Conservation (phyloP, 495 filamentous ascomycete genomes). For the Astrothelium subdiscretum region DNA sequence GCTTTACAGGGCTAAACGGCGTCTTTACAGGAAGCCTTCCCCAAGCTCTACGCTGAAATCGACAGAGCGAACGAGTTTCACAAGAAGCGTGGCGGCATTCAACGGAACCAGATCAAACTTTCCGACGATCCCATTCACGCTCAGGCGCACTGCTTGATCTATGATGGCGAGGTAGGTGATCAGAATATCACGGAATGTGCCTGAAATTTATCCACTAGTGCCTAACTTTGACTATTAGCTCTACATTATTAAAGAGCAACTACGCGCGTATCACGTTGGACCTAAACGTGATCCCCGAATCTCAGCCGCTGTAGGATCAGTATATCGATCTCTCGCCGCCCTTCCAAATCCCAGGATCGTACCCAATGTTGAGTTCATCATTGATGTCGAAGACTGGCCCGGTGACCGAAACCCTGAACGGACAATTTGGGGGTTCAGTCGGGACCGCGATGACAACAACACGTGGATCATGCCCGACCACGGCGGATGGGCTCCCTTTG, state of each 20-base stretch:
- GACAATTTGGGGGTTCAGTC: constrained; percentile 17
- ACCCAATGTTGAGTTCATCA: constrained; percentile 21
- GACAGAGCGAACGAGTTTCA: constrained; percentile 15
- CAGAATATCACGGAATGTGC: not conserved
- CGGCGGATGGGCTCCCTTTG: constrained; percentile 16
- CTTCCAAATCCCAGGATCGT: constrained; percentile 1
- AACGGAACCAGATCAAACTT: not conserved
- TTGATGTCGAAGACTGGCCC: constrained; percentile 17
- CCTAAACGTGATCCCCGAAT: constrained; percentile 1
- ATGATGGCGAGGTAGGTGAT: not conserved
- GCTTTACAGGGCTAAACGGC: not conserved
- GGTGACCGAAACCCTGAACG: not conserved
- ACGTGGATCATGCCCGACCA: constrained; percentile 28
- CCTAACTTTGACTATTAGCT: constrained; percentile 7
- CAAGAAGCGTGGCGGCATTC: constrained; percentile 4
- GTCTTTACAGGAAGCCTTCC: constrained; percentile 11
- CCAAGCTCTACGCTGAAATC: constrained; percentile 16
- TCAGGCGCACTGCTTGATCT: not conserved
- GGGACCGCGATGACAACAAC: constrained; percentile 9
- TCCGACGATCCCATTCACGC: not conserved
- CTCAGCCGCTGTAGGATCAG: constrained; percentile 11
- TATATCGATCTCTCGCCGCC: constrained; percentile 17
- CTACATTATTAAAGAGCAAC: constrained; percentile 12
- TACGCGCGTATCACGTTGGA: not conserved
- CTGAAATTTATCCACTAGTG: not conserved